Base-by-base conservation (phyloP, 106 monocot genomes). In the Acorus calamus region DNA sequence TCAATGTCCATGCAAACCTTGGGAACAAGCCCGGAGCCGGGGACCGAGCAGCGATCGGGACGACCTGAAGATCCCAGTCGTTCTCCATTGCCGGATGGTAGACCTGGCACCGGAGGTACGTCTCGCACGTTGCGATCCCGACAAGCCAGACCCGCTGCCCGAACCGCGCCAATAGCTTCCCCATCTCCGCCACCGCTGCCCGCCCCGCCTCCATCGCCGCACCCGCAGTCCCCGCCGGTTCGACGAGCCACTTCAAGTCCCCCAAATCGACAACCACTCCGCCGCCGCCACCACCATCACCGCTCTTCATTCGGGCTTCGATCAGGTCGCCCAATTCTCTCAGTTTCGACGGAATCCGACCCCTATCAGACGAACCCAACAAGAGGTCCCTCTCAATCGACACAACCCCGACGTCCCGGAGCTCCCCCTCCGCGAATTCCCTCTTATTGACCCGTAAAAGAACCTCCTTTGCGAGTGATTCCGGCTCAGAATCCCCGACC, bases 91-190 rank as follows among this genome's bases (percentile, higher is more conserved):
- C 64, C 0, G 94, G 94, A 44, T 82, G 78, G 53, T 87, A 84
- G 28, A 90, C 94, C 69, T 90, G 86, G 72, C 89, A 90, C 47
- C 86, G 76, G 52, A 94, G 74, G 59, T 94, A 94, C n/a, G 94
- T 90, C 11, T 89, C 87, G 52, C 86, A 87, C 2, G 86, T 74
- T 13, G 94, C 89, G 3, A 79, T 84, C 3, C 94, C 89, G 7
- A 90, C 52, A 12, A 82, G 49, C 87, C 86, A 90, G 8, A 94
- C 73, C 5, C 74, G 57, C 41, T 64, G 53, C 10, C 44, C 60
- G 62, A 80, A 88, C 56, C 59, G 57, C 56, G 4, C 11, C 2
- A 94, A 49, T 2, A 90, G 43, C 47, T 53, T 57, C 42, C 54
- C 74, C 60, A 86, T 80, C 76, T 90, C 94, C 3, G 82, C 57